Evolutionary conservation across 108 stramenopile genomes (phyloP), one percentile per base, ranked within the genome.

Genomic region (Cyclotella sp.): DNA sequence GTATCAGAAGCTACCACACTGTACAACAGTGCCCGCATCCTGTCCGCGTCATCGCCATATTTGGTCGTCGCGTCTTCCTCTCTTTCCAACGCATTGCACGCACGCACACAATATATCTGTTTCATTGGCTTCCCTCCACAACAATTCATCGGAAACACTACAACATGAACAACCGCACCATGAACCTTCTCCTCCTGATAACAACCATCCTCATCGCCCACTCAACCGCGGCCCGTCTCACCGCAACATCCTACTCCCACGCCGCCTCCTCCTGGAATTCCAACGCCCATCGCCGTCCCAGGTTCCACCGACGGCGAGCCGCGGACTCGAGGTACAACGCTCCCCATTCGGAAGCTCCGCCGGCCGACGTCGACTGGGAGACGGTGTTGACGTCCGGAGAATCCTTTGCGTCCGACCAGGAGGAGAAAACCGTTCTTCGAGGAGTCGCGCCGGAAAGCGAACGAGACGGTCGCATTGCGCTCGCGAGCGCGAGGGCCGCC

Each of bases 401-500:
- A n/a, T n/a, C n/a, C n/a, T n/a, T n/a, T n/a, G n/a, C n/a, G n/a
- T n/a, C n/a, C n/a, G n/a, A n/a, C n/a, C n/a, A n/a, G n/a, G 39
- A 59, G 22, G 55, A 39, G 29, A 19, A 60, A 59, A 47, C 3
- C 58, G 43, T 24, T 34, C 13, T 28, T 28, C 47, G 34, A 42
- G 40, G 34, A 42, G 40, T 44, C 3, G 30, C 28, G n/a, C 49
- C 29, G 9, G 26, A 55, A 30, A 24, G 49, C 5, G 26, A 65
- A 13, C 24, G 19, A 1, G 28, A 26, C 41, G 24, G 9, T 22
- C 58, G 79, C 27, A 68, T 80, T 47, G 16, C 64, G 5, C 51
- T 66, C 14, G 79, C 65, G 9, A 68, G 72, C 44, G 79, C 65
- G 14, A 67, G 79, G 51, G 79, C 79, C 3, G 79, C 72, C 12